Base-by-base conservation (phyloP, 2,329 filamentous ascomycete genomes). In the Huntiella omanensis region DNA sequence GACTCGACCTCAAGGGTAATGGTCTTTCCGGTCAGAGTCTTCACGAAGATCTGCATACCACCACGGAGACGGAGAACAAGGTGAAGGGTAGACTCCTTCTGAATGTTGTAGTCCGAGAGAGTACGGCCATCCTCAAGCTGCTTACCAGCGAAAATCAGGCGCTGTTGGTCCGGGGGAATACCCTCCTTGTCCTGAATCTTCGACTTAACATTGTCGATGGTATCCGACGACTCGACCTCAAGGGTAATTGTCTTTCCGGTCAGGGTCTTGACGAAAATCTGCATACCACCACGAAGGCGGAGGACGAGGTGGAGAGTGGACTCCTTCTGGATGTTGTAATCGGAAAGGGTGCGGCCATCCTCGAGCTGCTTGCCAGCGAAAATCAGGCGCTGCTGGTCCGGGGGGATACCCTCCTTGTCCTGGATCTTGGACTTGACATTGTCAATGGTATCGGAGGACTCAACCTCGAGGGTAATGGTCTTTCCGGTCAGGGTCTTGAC, bases 391-490 rank as follows among this genome's bases (percentile, higher is more conserved):
- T 95, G 87, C 66, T 96, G 87, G 60, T 95, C 87, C 8, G 87
- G 87, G 40, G 87, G 88, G 48, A 95, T 95, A 19, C 87, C 87
- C 65, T 95, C 87, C 75, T 95, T 95, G 59, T 95, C 87, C 64
- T 95, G 87, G 38, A 95, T 95, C 75, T 95, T 95, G 43, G 73
- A 77, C 77, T 95, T 95, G 35, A 95, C 87, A 52, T 94, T 94
- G 70, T 94, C 86, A 64, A 93, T 93, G 36, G 86, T 93, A 56
- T 93, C 86, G 1, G 77, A 83, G 0, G 80, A 86, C 62, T 92
- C 84, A 1, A 92, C 84, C 66, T 92, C 85, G 2, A 92, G 70
- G 5, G 86, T 93, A 60, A 93, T 93, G 45, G 86, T 94, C 73
- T 94, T 94, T 56, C 86, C 86, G 61, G 87, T 94, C 50, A 95